Base-by-base conservation (phyloP, 169 alveolate species). In the Plasmodium vinckei region DNA sequence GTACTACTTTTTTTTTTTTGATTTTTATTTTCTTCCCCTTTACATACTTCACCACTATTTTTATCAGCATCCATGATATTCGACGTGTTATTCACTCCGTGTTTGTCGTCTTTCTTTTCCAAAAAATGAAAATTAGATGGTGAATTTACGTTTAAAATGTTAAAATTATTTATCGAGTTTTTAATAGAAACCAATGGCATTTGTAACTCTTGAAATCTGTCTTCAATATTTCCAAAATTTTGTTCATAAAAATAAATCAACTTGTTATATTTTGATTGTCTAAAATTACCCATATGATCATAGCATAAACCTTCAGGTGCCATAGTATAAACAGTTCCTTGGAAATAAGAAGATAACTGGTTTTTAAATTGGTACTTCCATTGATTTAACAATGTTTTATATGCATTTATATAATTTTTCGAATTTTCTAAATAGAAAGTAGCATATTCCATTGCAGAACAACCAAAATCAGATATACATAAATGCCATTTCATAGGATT, bases 381-480 rank as follows among this genome's bases (percentile, higher is more conserved):
- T 59, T 79, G 84, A 44, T 70, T 65, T 54, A 79, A 39, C 17
- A 59, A 46, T 9, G 51, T 53, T 67, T 67, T 67, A 70, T 79
- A 79, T 15, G 21, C 60, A 27, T 56, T 49, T 39, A 71, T 65
- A 42, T 13, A 42, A 21, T 59, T 60, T 67, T 54, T 79, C 21
- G 79, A 54, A 79, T 79, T 79, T 79, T 79, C 89, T 23, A 79
- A 46, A 59, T 67, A 64, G n/a, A 39, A 79, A 17, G 89, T 79
- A 17, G 89, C 89, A 67, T 79, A 79, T 79, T 79, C 89, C 82
- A 79, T 79, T 53, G 84, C 89, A 5, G 96, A 93, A 60, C 94
- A 93, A 19, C 96, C 96, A 73, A 93, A 93, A 59, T 93, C 96
- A 10, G 96, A 92, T 21, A 93, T 93, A 56, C 92, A 79, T 51